These are phyloP conservation scores for Ustilago vetiveriae DNA, from an alignment of 1,284 basidiomycete species.

Conservation along the genomic window DNA sequence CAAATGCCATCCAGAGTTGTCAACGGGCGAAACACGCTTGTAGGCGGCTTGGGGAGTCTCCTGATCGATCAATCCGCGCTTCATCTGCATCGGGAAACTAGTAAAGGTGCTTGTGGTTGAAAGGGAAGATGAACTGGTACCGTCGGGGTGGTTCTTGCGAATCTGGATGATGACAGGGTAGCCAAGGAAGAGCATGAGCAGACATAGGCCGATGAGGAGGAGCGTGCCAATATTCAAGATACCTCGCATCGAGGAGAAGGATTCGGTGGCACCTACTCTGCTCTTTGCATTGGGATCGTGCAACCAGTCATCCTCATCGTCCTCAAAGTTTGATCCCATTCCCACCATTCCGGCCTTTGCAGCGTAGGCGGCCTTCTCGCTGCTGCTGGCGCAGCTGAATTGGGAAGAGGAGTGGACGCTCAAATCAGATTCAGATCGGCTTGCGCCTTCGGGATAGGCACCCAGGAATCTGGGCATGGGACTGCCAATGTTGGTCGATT, in stretches of 20 bases:
- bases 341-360: not conserved
- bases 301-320: conserved; percentile 32
- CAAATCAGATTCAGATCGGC: conserved; percentile 12
- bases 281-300: conserved; percentile 16
- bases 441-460: not conserved
- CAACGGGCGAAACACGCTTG: conserved; percentile 26
- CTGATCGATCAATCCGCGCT: conserved; percentile 46
- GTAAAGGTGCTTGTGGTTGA: conserved; percentile 24
- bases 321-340: not conserved
- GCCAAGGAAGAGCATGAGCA: conserved; percentile 62
- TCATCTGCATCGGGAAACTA: conserved; percentile 20
- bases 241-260: conserved; percentile 28
- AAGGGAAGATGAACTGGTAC: conserved; percentile 6
- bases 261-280: not conserved
- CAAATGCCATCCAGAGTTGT: conserved; percentile 44
- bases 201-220: conserved; percentile 33
- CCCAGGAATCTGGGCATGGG: conserved; percentile 12
- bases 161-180: conserved; percentile 57
- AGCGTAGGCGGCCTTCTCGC: not conserved
- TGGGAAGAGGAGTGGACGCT: conserved; percentile 13
- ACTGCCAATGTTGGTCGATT: conserved; percentile 16
- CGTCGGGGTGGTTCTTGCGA: conserved; percentile 17
- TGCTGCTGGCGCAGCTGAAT: conserved; percentile 15
- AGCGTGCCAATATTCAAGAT: conserved; percentile 55
- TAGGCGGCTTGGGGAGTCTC: conserved; percentile 50